Base-by-base conservation (phyloP, 1,284 basidiomycete genomes). In the Bjerkandera adusta region DNA sequence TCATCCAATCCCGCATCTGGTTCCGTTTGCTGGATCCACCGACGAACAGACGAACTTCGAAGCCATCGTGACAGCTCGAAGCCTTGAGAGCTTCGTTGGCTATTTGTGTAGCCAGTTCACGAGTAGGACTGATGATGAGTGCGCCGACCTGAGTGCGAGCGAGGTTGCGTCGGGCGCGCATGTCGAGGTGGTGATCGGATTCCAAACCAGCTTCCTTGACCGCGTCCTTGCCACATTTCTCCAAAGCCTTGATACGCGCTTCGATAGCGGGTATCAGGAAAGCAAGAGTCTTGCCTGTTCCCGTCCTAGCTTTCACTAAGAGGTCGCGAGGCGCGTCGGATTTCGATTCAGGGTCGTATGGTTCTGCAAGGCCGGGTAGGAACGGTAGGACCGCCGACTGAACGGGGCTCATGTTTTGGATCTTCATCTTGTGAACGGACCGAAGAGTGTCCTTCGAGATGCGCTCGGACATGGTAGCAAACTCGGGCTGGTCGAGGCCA, bases 51-150 rank as follows among this genome's bases (percentile, higher is more conserved):
- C 81, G 79, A 12, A 93, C 88, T 49, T 84, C 75, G 55, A 90
- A 81, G 20, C 75, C 79, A 11, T 71, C 67, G 54, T 90, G 79
- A 63, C 89, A 80, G 1, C 69, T 62, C 1, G 82, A 79, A 18
- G 95, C 71, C 60, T 83, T 83, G 30, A 77, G 61, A 1, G 92
- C 91, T 65, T 97, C 93, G 30, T 79, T 82, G 11, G 93, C 93
- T 55, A 98, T 98, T 67, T 97, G 95, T 1, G 86, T 88, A 1
- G 96, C 96, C 42, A 97, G 74, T 64, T 99, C 96, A 50, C 97
- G 83, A 0, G 96, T 99, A 2, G 97, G 96, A 29, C 86, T 92
- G 63, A 99, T 83, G 61, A 99, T 79, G 15, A 99, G 77, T 0
- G 87, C 73, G 5, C 95, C 93, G 35, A 84, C 83, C 21, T 75